These are phyloP conservation scores for Pyricularia grisea DNA, from an alignment of 2,329 filamentous ascomycete species.

Conservation along the genomic window DNA sequence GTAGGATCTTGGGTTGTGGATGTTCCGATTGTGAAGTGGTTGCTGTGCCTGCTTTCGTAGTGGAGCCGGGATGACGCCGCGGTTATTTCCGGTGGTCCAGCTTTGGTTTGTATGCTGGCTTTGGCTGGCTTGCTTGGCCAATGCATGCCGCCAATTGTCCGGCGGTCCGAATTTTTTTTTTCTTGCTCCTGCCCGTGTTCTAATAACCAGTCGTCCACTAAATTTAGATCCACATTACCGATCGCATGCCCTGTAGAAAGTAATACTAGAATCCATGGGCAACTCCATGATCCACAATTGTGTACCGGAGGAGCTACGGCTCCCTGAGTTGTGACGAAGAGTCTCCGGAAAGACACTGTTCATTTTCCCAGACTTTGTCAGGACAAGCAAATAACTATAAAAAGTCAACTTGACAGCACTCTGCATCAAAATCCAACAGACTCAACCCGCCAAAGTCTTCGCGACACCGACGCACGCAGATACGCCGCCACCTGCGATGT, in stretches of 20 bases:
- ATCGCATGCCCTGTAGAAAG: too few species aligned
- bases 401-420: background rate
- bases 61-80: conserved; percentile 4
- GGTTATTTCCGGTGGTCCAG: conserved; percentile 10
- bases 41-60: conserved; percentile 5
- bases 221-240: background rate
- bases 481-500: background rate
- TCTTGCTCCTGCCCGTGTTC: background rate
- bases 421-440: background rate
- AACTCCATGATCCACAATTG: background rate
- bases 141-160: background rate
- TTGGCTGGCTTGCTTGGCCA: background rate
- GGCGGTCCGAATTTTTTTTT: conserved; percentile 6
- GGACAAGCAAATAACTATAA: background rate
- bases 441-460: background rate
- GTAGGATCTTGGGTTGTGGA: background rate
- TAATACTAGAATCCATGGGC: background rate
- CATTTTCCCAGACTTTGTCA: background rate
- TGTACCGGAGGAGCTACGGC: background rate
- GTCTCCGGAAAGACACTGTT: background rate
- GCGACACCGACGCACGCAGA: background rate
- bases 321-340: background rate
- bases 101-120: background rate
- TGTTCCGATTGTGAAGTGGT: background rate
- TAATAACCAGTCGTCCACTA: background rate